Percentiles rank a stretch among this genome's conserved stretches.
Conservation (phyloP, 371 early-diverging fungal species). For the Mycotypha africana region DNA sequence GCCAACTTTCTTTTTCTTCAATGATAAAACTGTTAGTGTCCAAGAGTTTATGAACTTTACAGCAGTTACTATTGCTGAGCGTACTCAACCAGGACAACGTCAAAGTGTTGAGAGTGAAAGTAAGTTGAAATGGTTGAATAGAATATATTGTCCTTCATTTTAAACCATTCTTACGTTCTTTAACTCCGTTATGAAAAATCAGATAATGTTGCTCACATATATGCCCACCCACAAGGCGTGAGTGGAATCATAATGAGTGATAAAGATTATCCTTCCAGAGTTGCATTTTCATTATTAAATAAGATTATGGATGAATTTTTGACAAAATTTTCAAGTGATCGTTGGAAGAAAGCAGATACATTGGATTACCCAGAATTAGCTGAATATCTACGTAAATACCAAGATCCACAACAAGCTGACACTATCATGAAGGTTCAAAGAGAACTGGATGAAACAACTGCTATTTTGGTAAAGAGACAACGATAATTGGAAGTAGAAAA, state of each 20-base stretch:
- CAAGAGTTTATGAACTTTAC: conserved; percentile 91
- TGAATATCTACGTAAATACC: conserved; percentile 72
- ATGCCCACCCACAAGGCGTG: conserved; percentile 68
- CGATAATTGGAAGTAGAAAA: too few relatives aligned
- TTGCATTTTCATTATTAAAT: conserved; percentile 83
- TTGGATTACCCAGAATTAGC: conserved; percentile 69
- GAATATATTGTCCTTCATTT: background rate
- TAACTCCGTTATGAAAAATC: too few relatives aligned
- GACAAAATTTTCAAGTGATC: conserved; percentile 54
- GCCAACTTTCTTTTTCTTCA: background rate
- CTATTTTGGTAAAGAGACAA: conserved; percentile 83
- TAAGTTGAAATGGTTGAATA: too few relatives aligned
- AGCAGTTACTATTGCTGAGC: conserved; percentile 79
- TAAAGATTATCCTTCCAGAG: conserved; percentile 89
- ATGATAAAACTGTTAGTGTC: too few relatives aligned
- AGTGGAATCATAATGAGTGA: conserved; percentile 82
- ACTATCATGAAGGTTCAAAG: conserved; percentile 93
- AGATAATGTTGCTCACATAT: conserved; percentile 85
- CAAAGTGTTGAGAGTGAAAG: conserved; percentile 84
- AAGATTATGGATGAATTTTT: conserved; percentile 88
- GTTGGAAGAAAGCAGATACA: conserved; percentile 46
- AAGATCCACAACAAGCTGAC: conserved; percentile 94
- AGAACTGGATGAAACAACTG: conserved; percentile 98
- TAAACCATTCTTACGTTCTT: background rate
- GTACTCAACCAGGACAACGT: conserved; percentile 78